These are phyloP conservation scores for Salicornia ramosissima DNA, from an alignment of 148 eudicot species.

Conservation along the genomic window DNA sequence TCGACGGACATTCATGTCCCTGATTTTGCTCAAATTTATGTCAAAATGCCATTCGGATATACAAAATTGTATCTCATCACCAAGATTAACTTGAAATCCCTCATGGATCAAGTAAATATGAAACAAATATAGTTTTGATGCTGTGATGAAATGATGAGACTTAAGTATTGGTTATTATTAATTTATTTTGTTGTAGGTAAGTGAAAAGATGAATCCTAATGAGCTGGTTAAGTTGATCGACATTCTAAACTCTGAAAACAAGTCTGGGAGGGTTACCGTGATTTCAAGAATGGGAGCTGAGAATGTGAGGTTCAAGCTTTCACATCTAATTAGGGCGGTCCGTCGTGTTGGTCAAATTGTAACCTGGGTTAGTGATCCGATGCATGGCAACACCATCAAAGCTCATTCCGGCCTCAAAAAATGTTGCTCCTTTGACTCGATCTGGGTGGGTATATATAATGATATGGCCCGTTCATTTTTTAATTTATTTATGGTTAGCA, in stretches of 20 bases:
- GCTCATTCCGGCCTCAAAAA: conserved; percentile 74
- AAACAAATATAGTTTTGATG: no score
- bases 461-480: conserved; percentile 45
- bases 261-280: conserved; percentile 64
- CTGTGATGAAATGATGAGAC: no score
- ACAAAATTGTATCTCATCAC: no score
- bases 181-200: conserved; percentile 38
- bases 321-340: conserved; percentile 62
- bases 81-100: no score
- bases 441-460: no score
- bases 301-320: conserved; percentile 70
- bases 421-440: conserved; percentile 64
- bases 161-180: no score
- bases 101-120: no score
- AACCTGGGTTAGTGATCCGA: conserved; percentile 73
- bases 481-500: background rate
- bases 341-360: conserved; percentile 66
- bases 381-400: conserved; percentile 72
- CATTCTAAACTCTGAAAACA: conserved; percentile 64
- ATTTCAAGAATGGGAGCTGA: conserved; percentile 75
- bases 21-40: no score
- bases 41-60: no score
- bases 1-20: no score
- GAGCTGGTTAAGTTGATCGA: conserved; percentile 68
- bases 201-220: conserved; percentile 68